phyloP scores from a whole-genome alignment of 192 early-diverging fungal genomes.

The Rhizoclosmatium sp. region DNA sequence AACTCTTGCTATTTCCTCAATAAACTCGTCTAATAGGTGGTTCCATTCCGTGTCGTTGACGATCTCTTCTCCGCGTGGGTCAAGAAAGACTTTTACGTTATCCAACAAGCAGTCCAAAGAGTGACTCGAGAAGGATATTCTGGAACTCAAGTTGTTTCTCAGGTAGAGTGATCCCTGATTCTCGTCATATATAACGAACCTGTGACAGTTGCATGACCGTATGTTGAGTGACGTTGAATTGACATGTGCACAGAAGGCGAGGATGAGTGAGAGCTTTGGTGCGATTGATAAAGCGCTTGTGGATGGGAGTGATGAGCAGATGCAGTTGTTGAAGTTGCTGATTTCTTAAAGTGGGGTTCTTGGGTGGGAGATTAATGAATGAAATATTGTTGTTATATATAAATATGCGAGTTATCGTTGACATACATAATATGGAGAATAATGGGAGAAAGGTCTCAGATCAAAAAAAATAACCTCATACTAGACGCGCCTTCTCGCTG shows the following conservation, averaged over 20 bases:
- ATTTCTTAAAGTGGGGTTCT: not conserved
- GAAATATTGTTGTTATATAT: too few relatives aligned
- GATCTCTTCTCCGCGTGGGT: slow-evolving; percentile 66
- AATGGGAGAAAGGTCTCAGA: not conserved
- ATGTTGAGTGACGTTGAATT: slow-evolving; percentile 69
- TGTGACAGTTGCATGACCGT: slow-evolving; percentile 66
- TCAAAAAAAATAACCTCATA: too few relatives aligned
- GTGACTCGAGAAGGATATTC: slow-evolving; percentile 79
- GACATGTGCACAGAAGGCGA: slow-evolving; percentile 74
- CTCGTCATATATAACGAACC: not conserved
- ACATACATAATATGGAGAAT: not conserved
- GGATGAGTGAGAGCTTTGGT: slow-evolving; percentile 72
- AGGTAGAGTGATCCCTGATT: slow-evolving; percentile 54
- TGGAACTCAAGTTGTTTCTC: slow-evolving; percentile 73
- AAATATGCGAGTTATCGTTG: too few relatives aligned
- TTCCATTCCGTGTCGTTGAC: slow-evolving; percentile 73
- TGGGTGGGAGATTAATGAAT: too few relatives aligned
- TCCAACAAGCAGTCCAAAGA: slow-evolving; percentile 62
- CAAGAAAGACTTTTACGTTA: slow-evolving; percentile 50
- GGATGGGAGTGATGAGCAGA: slow-evolving; percentile 90
- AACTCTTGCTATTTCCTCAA: slow-evolving; percentile 21
- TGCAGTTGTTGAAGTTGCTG: slow-evolving; percentile 74
- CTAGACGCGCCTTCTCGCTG: too few relatives aligned
- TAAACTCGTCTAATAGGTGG: slow-evolving; percentile 47
- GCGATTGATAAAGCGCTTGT: slow-evolving; percentile 74